These are phyloP conservation scores for Fusarium tuaranense DNA, from an alignment of 2,329 filamentous ascomycete species.

Conservation along the genomic window DNA sequence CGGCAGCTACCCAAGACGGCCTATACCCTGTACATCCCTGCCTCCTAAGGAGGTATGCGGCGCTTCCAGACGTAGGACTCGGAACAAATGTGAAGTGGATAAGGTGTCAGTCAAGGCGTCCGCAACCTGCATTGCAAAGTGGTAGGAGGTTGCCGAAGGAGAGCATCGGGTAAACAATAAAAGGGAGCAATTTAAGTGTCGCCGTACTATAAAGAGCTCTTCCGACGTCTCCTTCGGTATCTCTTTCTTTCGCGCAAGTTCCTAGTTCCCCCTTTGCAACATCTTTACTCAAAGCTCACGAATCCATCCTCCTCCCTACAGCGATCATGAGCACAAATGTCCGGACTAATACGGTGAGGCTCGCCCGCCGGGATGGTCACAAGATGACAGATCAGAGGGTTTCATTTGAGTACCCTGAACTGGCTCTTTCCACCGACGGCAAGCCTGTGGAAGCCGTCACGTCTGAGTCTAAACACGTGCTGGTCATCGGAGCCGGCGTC, in stretches of 20 bases:
- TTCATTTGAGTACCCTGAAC: background rate
- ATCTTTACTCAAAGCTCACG: background rate
- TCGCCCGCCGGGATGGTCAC: background rate
- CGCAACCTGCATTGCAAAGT: too few species aligned
- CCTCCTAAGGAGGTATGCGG: background rate
- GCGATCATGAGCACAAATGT: background rate
- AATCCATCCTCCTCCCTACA: background rate
- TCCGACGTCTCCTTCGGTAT: background rate
- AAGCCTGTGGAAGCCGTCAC: background rate
- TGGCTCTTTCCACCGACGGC: background rate
- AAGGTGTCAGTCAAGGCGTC: background rate
- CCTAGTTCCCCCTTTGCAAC: background rate
- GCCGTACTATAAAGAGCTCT: background rate
- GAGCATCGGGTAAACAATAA: background rate
- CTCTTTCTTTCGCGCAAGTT: background rate
- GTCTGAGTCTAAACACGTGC: background rate
- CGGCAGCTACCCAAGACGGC: background rate
- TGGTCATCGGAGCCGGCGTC: conserved; percentile 2
- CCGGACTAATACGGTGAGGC: background rate
- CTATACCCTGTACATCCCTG: background rate
- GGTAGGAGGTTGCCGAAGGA: background rate
- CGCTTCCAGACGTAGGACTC: background rate
- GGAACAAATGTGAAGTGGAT: background rate
- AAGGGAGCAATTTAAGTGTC: background rate
- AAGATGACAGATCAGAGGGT: background rate